Base-by-base conservation (phyloP, 1,284 basidiomycete species). In the Cystobasidium sp. region DNA sequence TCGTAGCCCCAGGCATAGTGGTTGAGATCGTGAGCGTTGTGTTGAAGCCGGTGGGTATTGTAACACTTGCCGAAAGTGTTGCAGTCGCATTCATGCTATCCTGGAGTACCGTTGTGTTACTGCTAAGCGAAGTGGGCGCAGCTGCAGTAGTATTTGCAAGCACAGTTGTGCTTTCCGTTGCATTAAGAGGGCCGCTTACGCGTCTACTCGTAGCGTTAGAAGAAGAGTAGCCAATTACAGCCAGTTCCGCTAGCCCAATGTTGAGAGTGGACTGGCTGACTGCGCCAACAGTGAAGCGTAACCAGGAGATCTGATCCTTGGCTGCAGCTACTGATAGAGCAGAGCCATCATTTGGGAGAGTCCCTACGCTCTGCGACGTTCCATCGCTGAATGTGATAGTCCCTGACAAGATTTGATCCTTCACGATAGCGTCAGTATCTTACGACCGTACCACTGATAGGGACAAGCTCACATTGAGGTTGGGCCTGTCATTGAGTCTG, bases 241-340 rank as follows among this genome's bases (percentile, higher is more conserved):
- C 68, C 24, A 79, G 55, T 65, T 79, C 78, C 41, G 75, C 56
- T 10, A 79, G 69, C 41, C 78, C 78, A 64, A 75, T 75, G 41
- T 65, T 68, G 5, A 14, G 14, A 3, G 68, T 76, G 1, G 59
- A 20, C 0, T 9, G 3, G 31, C 55, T 18, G 39, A 74, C 76
- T 20, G 63, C 53, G 18, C 62, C 68, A 37, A 79, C 74, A 1
- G 66, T 71, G 61, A 78, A 65, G 7, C 62, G 46, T 20, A 79
- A 52, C 31, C 76, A 76, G 10, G 64, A 67, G 12, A 67, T 75
- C 44, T 55, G 68, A 55, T 75, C 61, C 3, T 75, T 75, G 24
- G 51, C 39, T 14, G 61, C 61, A 51, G 74, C 55, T 47, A 77
- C 51, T 5, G 67, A n/a, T n/a, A 76, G 75, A 12, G 76, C 75